Percentiles rank a stretch among this genome's conserved stretches.
These are phyloP conservation scores for Teratosphaeria viscida DNA, from an alignment of 2,329 filamentous ascomycete genomes.

Conservation along the genomic window DNA sequence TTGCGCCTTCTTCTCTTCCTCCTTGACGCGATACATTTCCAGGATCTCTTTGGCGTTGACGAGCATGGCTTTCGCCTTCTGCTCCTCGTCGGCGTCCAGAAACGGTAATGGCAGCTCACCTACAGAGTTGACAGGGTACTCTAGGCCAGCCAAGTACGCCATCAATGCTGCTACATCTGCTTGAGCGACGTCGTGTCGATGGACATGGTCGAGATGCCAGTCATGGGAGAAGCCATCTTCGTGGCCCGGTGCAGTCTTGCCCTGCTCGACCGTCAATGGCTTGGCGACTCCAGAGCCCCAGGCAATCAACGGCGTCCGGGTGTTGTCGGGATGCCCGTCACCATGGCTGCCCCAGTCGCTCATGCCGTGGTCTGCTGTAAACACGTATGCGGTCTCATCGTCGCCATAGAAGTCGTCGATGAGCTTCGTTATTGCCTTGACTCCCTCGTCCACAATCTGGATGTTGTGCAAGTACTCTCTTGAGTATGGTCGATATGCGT, in stretches of 20 bases:
- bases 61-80: slow-evolving; percentile 75
- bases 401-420: slow-evolving; percentile 76
- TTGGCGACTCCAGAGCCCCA: slow-evolving; percentile 88
- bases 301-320: slow-evolving; percentile 78
- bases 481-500: slow-evolving; percentile 80
- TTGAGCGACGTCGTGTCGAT: slow-evolving; percentile 83
- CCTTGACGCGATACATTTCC: slow-evolving; percentile 94
- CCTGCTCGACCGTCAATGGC: slow-evolving; percentile 49
- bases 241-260: slow-evolving; percentile 60
- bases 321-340: slow-evolving; percentile 95
- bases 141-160: slow-evolving; percentile 78
- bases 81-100: slow-evolving; percentile 57
- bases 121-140: slow-evolving; percentile 93
- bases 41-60: slow-evolving; percentile 79
- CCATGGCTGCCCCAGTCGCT: slow-evolving; percentile 99
- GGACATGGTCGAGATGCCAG: slow-evolving; percentile 72
- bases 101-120: slow-evolving; percentile 82
- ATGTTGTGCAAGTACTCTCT: slow-evolving; percentile 93
- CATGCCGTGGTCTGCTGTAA: slow-evolving; percentile 98
- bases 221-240: slow-evolving; percentile 79
- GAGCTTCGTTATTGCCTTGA: slow-evolving; percentile 69
- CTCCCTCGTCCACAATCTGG: slow-evolving; percentile 82
- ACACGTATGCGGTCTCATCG: slow-evolving; percentile 83
- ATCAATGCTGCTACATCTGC: slow-evolving; percentile 92
- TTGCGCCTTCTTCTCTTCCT: slow-evolving; percentile 65